phyloP scores from a whole-genome alignment of 2,329 filamentous ascomycete genomes.

The Pseudopithomyces maydicus region DNA sequence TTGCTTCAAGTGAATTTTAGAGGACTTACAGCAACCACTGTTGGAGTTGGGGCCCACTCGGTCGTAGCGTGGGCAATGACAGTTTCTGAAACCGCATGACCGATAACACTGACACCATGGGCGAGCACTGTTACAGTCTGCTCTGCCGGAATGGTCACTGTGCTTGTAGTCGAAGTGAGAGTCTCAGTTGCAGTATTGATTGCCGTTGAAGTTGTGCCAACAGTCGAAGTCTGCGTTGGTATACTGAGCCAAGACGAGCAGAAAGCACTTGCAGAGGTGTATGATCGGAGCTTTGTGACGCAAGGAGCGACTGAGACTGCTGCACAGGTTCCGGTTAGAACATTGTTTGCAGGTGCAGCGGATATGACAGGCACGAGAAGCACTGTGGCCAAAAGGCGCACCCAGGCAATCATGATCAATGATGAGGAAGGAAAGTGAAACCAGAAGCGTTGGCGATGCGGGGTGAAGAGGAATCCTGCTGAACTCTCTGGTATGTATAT shows the following conservation, averaged over 20 bases:
- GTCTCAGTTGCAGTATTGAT: too few species aligned
- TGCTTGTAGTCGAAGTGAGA: too few species aligned
- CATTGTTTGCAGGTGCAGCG: background rate
- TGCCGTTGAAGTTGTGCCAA: background rate
- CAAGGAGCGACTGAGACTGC: background rate
- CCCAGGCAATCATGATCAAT: background rate
- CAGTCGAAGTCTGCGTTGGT: background rate
- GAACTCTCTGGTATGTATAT: too few species aligned
- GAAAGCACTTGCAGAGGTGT: background rate
- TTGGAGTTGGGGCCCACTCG: background rate
- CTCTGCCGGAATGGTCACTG: background rate
- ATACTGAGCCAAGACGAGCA: background rate
- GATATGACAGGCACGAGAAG: background rate
- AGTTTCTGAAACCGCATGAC: background rate
- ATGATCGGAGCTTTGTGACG: background rate
- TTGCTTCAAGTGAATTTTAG: background rate
- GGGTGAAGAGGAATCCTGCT: too few species aligned
- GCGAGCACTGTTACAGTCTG: background rate
- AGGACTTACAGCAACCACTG: background rate
- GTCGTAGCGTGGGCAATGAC: background rate
- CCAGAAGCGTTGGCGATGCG: too few species aligned
- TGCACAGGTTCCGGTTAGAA: background rate
- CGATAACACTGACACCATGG: background rate
- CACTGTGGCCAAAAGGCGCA: background rate
- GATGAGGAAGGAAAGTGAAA: background rate